Conservation (phyloP, 768 basidiomycete species). For the Leccinum longicurvipes region DNA sequence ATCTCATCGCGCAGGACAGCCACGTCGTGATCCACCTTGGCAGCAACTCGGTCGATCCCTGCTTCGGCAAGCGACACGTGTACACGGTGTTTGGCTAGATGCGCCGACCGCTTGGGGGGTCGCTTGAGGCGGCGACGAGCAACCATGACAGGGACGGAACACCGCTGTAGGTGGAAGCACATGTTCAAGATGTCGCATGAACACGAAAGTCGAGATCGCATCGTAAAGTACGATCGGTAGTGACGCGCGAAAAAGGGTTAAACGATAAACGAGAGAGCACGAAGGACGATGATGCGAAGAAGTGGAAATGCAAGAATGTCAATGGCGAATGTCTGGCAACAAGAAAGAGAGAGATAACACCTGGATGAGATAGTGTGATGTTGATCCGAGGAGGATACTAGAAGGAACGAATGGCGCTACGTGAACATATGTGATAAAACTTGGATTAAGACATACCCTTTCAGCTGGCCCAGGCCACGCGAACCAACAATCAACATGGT, state of each 20-base stretch:
- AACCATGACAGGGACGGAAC: conserved; percentile 95
- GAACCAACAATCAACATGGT: conserved; percentile 94
- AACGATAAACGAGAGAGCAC: neutral
- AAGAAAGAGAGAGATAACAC: conserved; percentile 33
- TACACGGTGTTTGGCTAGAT: conserved; percentile 75
- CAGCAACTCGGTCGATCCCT: conserved; percentile 82
- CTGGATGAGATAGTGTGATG: conserved; percentile 91
- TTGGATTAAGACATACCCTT: conserved; percentile 55
- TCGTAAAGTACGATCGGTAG: neutral
- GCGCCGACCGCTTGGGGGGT: conserved; percentile 75
- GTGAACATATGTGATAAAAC: neutral
- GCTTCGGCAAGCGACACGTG: conserved; percentile 84
- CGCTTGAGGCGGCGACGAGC: conserved; percentile 88
- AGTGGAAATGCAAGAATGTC: neutral
- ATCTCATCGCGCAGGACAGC: conserved; percentile 78
- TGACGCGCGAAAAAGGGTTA: neutral
- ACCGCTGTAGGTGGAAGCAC: too few relatives aligned
- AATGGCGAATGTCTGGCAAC: neutral
- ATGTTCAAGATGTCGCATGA: neutral
- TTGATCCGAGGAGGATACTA: conserved; percentile 91
- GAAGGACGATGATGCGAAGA: neutral
- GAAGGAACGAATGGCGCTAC: neutral
- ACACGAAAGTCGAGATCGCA: neutral
- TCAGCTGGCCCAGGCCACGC: conserved; percentile 83
- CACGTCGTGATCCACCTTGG: conserved; percentile 83